These are phyloP conservation scores for Alternaria sp. DNA, from an alignment of 2,329 filamentous ascomycete species.

Conservation along the genomic window DNA sequence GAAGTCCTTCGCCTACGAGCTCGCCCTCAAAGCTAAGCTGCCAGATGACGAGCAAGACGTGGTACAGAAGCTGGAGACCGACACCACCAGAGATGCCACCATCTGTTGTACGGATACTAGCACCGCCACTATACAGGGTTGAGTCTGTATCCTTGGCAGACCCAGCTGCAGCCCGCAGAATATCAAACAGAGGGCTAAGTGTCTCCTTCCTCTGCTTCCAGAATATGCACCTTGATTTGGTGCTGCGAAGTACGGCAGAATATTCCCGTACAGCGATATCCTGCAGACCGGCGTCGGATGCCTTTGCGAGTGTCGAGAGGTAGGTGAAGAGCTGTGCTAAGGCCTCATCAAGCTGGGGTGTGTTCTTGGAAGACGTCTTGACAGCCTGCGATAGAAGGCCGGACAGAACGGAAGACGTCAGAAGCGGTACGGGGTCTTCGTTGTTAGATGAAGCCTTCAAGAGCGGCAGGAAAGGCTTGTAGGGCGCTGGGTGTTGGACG, in stretches of 20 bases:
- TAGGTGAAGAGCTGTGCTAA: constrained; percentile 86
- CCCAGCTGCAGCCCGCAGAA: constrained; percentile 77
- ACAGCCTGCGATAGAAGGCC: constrained; percentile 75
- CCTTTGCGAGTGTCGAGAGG: constrained; percentile 82
- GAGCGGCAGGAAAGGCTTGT: constrained; percentile 82
- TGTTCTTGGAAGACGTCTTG: constrained; percentile 66
- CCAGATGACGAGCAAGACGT: constrained; percentile 93
- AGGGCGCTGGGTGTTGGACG: constrained; percentile 72
- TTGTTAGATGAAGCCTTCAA: constrained; percentile 83
- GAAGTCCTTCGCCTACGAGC: constrained; percentile 77
- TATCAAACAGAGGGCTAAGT: constrained; percentile 79
- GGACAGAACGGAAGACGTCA: constrained; percentile 87
- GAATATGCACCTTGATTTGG: constrained; percentile 79
- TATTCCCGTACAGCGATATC: constrained; percentile 95
- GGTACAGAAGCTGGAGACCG: constrained; percentile 90
- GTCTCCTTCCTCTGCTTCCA: constrained; percentile 92
- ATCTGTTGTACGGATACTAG: constrained; percentile 66
- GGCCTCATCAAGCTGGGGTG: constrained; percentile 73
- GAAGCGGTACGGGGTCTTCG: constrained; percentile 86
- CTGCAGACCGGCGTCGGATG: constrained; percentile 86
- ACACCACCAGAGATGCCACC: constrained; percentile 78
- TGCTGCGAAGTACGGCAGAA: constrained; percentile 81
- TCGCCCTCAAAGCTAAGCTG: constrained; percentile 89
- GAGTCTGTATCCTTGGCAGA: constrained; percentile 74
- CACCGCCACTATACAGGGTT: constrained; percentile 60